Evolutionary conservation across 2,329 filamentous ascomycete genomes (phyloP).

Genomic region (Ascochyta koolunga): DNA sequence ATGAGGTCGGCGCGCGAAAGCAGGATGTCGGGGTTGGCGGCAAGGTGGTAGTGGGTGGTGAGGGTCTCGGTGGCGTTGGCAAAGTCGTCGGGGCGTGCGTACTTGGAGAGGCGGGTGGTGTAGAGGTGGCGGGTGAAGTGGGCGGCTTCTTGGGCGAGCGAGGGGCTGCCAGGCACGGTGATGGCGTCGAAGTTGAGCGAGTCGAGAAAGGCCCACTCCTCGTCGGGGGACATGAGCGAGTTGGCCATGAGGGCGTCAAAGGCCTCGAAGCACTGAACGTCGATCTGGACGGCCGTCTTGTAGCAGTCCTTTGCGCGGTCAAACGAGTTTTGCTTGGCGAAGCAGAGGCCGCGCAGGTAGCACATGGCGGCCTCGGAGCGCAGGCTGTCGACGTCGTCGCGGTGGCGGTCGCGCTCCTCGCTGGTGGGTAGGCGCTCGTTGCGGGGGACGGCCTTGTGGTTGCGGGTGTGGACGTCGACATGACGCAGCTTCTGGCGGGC

Average conservation of each 20-base stretch:
- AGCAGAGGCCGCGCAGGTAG: conserved; percentile 90
- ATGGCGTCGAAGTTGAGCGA: conserved; percentile 90
- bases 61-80: conserved; percentile 86
- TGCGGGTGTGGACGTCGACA: conserved; percentile 59
- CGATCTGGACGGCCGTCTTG: conserved; percentile 94
- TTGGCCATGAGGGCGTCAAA: conserved; percentile 99
- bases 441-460: conserved; percentile 53
- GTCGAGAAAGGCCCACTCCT: conserved; percentile 88
- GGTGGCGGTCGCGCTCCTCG: conserved; percentile 69
- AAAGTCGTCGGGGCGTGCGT: conserved; percentile 83
- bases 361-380: conserved; percentile 98
- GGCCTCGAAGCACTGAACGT: conserved; percentile 97
- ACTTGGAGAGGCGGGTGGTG: conserved; percentile 93
- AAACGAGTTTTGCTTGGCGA: conserved; percentile 95
- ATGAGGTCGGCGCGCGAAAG: conserved; percentile 88
- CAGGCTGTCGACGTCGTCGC: conserved; percentile 75
- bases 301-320: conserved; percentile 98
- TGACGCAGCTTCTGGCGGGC: conserved; percentile 75
- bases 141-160: conserved; percentile 80
- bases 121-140: conserved; percentile 97
- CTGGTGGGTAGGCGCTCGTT: conserved; percentile 62
- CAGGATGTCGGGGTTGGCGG: conserved; percentile 85
- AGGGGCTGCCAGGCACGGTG: conserved; percentile 66
- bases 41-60: conserved; percentile 89
- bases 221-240: conserved; percentile 83